Evolutionary conservation across 208 protist species (phyloP), one percentile per base, ranked within the genome.

Genomic region (Leishmania tarentolae): DNA sequence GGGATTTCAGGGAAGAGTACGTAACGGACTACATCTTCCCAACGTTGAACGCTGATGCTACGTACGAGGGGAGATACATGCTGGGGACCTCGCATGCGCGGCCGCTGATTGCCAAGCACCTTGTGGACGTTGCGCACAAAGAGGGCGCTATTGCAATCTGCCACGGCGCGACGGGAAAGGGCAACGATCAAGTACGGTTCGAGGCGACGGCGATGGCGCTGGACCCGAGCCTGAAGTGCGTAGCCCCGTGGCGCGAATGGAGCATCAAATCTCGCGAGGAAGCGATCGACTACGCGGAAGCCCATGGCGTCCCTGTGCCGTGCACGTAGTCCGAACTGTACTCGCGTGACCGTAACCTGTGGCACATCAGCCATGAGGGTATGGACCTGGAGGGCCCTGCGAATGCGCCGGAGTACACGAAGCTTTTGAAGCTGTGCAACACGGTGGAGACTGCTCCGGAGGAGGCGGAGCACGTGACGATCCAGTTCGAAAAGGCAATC

Each of bases 251-350:
- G 83, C 78, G 83, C 8, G 83, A 86, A 77, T 86, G 83, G 78
- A 82, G 77, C 75, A 86, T 86, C 83, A 82, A 82, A 73, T 86
- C 82, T 53, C 82, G 82, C 68, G 82, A 86, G 82, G 82, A 82
- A 35, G 77, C 77, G 50, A 78, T 86, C 77, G 82, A 82, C 78
- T 86, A 86, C 47, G 83, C 83, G 11, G 83, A 86, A 78, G 83
- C 83, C 37, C 83, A 86, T 66, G 76, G 76, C 71, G 83, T 86
- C n/a, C 83, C 83, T 17, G 74, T 86, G 21, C 83, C 83, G 47
- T 82, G 78, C 78, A 79, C 83, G 57, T 83, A 86, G 78, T 82
- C 77, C 1, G 82, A 85, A 71, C 75, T 85, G 1, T 86, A 86
- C 75, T 86, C 82, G 56, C 82, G 76, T 50, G 82, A 82, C 73